Base-by-base conservation (phyloP, 1,139 yeast species). In the Saccharomyces hybrid region DNA sequence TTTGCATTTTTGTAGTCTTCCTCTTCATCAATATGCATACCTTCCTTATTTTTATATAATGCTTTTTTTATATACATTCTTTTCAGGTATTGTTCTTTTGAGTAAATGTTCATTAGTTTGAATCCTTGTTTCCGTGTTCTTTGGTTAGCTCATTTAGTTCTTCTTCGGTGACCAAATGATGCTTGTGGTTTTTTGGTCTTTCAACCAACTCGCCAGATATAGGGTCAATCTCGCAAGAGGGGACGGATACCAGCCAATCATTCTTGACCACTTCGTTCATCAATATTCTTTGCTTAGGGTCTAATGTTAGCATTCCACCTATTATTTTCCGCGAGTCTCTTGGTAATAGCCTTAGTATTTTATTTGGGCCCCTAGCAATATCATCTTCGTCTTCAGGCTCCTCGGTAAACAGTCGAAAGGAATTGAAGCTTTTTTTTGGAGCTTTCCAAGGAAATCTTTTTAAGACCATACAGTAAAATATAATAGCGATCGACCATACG, bases 381-480 rank as follows among this genome's bases (percentile, higher is more conserved):
- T 71, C 75, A 52, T 60, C 66, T 56, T 55, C 72, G 61, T 64
- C 62, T 48, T 69, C 74, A 3, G 75, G 73, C 42, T 69, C 66
- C 34, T 68, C 70, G 48, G 73, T 63, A 68, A 67, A 79, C 64
- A 74, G 71, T 73, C 64, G 71, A 59, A 71, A 75, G 2, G 83
- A 78, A 34, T 80, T 78, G 63, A 85, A 90, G 16, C 77, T 71
- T 32, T 72, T 70, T 25, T 65, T 61, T 28, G 93, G 91, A 6
- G 83, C 76, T 63, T 85, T 85, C 95, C 95, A 86, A 1, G 95
- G 95, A 68, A 86, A 86, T 60, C 89, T 72, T 63, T 80, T 78
- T 55, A 85, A 71, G 6, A 81, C 73, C 89, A 86, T 84, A 68
- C 93, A 85, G 64, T 88, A 84, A 64, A 76, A 86, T 54, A 86